Evolutionary conservation across 176 grass and related monocot species (phyloP).

Genomic region (Echinochloa phyllopogon): DNA sequence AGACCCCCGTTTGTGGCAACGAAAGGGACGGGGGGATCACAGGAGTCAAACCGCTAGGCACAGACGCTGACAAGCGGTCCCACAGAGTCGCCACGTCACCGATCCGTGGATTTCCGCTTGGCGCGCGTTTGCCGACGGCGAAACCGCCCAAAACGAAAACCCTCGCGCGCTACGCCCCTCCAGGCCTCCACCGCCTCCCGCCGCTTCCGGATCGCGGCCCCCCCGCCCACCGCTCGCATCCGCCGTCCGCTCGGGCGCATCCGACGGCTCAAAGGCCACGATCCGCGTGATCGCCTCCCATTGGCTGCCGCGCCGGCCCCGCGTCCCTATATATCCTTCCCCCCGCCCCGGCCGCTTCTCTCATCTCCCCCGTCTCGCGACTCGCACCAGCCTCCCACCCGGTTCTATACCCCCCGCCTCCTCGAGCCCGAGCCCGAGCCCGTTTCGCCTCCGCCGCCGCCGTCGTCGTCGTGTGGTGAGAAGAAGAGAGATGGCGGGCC

Average conservation of each 20-base stretch:
- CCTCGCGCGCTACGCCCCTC: background rate
- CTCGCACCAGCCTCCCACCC: background rate
- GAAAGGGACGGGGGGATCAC: no score
- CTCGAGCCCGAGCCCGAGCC: background rate
- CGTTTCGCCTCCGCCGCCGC: background rate
- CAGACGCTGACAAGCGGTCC: background rate
- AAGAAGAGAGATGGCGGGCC: slow-evolving; percentile 59
- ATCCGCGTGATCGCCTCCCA: slow-evolving; percentile 67
- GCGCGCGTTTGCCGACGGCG: background rate
- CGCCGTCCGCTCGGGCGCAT: slow-evolving; percentile 31
- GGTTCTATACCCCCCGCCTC: background rate
- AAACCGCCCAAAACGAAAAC: slow-evolving; percentile 22
- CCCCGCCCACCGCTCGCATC: background rate
- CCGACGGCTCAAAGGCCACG: background rate
- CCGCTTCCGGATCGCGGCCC: slow-evolving; percentile 40
- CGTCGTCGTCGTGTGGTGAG: background rate
- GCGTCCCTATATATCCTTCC: slow-evolving; percentile 38
- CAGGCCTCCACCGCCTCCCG: slow-evolving; percentile 7
- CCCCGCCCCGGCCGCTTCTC: background rate
- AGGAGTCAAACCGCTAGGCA: background rate
- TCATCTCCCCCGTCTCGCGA: background rate
- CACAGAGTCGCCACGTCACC: background rate
- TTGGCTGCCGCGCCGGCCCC: slow-evolving; percentile 40
- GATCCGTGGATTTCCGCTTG: background rate
- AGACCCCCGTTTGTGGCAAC: no score